Conservation (phyloP, 2,329 filamentous ascomycete genomes). For the Fusarium sp. region DNA sequence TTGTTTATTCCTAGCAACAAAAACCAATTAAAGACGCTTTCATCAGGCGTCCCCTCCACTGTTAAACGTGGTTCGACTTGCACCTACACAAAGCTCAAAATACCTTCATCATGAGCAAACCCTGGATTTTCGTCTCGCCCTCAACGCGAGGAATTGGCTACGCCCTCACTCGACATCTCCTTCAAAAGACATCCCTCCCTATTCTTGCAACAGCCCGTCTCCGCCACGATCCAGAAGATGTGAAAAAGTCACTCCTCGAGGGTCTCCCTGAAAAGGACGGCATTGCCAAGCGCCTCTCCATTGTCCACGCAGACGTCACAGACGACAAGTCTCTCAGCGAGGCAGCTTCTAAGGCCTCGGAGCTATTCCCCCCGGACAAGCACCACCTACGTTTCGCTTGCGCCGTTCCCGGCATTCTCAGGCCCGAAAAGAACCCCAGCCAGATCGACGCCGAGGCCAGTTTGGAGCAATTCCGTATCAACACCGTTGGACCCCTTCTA, state of each 20-base stretch:
- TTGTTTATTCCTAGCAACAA: not conserved
- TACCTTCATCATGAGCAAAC: constrained; percentile 58
- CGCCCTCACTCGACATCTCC: constrained; percentile 64
- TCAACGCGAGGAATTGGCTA: constrained; percentile 65
- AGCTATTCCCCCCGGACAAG: constrained; percentile 65
- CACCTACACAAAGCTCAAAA: not conserved
- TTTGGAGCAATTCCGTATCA: constrained; percentile 79
- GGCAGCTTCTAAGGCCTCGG: constrained; percentile 65
- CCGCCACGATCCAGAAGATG: constrained; percentile 51
- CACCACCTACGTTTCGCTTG: constrained; percentile 79
- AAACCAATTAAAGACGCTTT: not conserved
- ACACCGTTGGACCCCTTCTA: constrained; percentile 80
- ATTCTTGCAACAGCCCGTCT: constrained; percentile 63
- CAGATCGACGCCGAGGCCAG: constrained; percentile 75
- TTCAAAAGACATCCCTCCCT: constrained; percentile 63
- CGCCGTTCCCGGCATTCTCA: constrained; percentile 79
- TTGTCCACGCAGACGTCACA: constrained; percentile 62
- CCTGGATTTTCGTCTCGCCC: constrained; percentile 66
- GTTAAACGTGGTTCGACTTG: not conserved
- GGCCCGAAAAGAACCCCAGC: constrained; percentile 78
- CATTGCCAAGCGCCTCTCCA: constrained; percentile 55
- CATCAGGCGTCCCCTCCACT: too few relatives aligned
- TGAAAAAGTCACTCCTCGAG: constrained; percentile 55
- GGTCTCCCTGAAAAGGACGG: constrained; percentile 46
- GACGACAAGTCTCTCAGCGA: constrained; percentile 75